Evolutionary conservation across 441 rosid genomes (phyloP).

Genomic region (Pelargonium fulgidum): DNA sequence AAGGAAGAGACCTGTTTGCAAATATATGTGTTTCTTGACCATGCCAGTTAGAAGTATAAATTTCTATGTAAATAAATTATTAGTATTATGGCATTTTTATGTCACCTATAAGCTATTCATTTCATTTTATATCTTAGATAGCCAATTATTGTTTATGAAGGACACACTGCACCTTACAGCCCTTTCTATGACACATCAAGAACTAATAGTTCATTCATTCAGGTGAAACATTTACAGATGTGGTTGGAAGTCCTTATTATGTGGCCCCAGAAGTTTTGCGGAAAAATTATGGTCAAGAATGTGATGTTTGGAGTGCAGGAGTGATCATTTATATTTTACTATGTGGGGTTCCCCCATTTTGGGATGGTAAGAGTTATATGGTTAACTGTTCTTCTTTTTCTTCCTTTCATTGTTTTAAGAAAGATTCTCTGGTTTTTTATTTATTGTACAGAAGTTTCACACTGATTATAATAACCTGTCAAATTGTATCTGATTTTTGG

Average conservation of each 20-base stretch:
- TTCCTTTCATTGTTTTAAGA: neutral
- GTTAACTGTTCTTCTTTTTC: neutral
- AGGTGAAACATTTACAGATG: conserved; percentile 82
- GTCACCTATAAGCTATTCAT: neutral
- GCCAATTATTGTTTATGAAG: too few species aligned
- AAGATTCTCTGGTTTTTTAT: neutral
- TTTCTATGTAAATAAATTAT: neutral
- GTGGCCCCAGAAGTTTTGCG: conserved; percentile 93
- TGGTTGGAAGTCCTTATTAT: conserved; percentile 93
- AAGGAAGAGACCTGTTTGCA: neutral
- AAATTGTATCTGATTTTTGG: conserved; percentile 9
- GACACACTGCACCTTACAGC: neutral
- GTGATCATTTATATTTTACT: conserved; percentile 83
- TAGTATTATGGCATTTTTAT: neutral
- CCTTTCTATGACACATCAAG: neutral
- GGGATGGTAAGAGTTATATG: conserved; percentile 62
- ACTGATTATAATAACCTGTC: neutral
- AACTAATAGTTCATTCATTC: conserved; percentile 16
- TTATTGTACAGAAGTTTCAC: neutral
- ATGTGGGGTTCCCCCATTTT: conserved; percentile 92
- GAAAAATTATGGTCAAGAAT: conserved; percentile 78
- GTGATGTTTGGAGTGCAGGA: conserved; percentile 99
- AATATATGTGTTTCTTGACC: neutral
- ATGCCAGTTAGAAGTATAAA: neutral
- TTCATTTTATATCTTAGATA: neutral